phyloP scores from a whole-genome alignment of 2,329 filamentous ascomycete genomes.

The Penicillium sp. region DNA sequence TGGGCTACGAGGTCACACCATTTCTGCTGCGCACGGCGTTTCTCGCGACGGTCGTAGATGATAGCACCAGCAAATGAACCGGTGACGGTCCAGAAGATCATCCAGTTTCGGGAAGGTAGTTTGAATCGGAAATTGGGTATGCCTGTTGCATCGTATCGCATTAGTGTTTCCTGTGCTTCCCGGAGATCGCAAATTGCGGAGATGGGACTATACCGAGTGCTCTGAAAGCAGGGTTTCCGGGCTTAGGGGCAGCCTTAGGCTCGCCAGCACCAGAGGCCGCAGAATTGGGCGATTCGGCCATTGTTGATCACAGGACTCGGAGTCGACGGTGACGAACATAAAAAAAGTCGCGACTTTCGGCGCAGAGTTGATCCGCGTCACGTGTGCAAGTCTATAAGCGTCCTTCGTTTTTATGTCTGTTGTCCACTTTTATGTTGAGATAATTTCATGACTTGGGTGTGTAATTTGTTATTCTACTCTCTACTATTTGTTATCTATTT shows the following conservation, averaged over 20 bases:
- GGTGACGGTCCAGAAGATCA: constrained; percentile 83
- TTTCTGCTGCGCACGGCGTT: constrained; percentile 75
- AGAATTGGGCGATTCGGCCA: constrained; percentile 38
- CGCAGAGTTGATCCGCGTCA: constrained; percentile 15
- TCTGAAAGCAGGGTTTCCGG: constrained; percentile 65
- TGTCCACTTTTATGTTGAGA: too few relatives aligned
- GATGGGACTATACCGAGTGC: constrained; percentile 55
- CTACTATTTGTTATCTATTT: too few relatives aligned
- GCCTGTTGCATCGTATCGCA: constrained; percentile 47
- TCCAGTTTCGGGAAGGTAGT: constrained; percentile 94
- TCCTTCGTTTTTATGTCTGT: neutral
- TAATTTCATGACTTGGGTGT: too few relatives aligned
- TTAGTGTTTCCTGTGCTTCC: constrained; percentile 10
- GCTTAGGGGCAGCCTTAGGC: constrained; percentile 40
- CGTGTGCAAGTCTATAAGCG: constrained; percentile 9
- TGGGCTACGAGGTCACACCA: constrained; percentile 84
- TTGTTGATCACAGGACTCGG: constrained; percentile 13
- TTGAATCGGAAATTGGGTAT: constrained; percentile 76
- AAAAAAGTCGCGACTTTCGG: constrained; percentile 20
- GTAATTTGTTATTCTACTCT: too few relatives aligned
- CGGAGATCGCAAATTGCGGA: neutral
- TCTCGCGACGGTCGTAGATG: constrained; percentile 89
- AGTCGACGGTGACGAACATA: neutral
- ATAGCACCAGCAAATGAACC: constrained; percentile 74
- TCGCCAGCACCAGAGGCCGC: constrained; percentile 37